Evolutionary conservation across 179 eudicot genomes (phyloP).

Genomic region (Gypsophila paniculata): DNA sequence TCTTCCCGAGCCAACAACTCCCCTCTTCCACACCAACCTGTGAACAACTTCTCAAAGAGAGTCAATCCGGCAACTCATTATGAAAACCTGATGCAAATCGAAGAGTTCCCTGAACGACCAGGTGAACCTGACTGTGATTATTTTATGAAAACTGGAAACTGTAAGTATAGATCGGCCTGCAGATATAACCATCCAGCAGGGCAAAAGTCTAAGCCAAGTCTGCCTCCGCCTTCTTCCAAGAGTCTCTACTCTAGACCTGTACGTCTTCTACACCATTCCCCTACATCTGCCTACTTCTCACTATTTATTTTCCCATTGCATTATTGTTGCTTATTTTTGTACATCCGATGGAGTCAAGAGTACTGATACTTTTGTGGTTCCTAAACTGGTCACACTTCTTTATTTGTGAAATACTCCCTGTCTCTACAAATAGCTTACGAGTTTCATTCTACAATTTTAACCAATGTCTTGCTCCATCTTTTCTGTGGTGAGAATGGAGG

Average conservation of each 20-base stretch:
- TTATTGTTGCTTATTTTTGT: background rate
- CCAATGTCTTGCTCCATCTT: too few relatives aligned
- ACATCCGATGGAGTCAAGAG: too few relatives aligned
- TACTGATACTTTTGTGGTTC: too few relatives aligned
- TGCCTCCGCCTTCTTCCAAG: slow-evolving; percentile 19
- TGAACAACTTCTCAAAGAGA: slow-evolving; percentile 25
- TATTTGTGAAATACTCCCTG: background rate
- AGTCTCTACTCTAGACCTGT: slow-evolving; percentile 29
- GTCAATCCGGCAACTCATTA: slow-evolving; percentile 27
- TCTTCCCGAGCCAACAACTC: slow-evolving; percentile 13
- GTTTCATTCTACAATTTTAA: background rate
- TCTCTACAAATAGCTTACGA: background rate
- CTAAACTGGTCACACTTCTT: background rate
- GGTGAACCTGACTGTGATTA: slow-evolving; percentile 43
- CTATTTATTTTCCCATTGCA: background rate
- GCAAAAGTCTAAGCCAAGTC: slow-evolving; percentile 17
- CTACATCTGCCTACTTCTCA: background rate
- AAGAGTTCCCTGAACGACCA: slow-evolving; percentile 42
- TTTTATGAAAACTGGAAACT: slow-evolving; percentile 42
- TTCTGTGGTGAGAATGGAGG: too few relatives aligned
- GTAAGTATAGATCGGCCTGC: slow-evolving; percentile 40
- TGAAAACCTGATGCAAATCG: slow-evolving; percentile 25
- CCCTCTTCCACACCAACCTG: slow-evolving; percentile 26
- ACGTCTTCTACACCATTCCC: slow-evolving; percentile 9
- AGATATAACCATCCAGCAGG: slow-evolving; percentile 41